A percentile compares a stretch with the other conserved stretches of the same genome.
Evolutionary conservation across 495 filamentous ascomycete species (phyloP).

Genomic region (Stereocaulon alpinum): DNA sequence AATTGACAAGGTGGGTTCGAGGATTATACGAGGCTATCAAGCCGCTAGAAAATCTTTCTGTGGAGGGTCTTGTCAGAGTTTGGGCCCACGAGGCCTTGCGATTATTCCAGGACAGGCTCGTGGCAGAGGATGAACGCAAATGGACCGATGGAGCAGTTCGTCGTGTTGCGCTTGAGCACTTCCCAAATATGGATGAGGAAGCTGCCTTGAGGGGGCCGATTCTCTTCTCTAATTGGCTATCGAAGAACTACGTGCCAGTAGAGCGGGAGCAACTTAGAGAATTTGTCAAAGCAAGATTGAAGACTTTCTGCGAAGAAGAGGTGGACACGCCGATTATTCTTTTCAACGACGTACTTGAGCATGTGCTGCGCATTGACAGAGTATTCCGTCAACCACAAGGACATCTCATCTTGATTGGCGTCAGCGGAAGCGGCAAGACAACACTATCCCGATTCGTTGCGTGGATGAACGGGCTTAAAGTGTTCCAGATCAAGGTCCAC

Average conservation of each 20-base stretch:
- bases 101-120: conserved; percentile 92
- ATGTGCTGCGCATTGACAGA: conserved; percentile 94
- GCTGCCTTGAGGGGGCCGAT: conserved; percentile 90
- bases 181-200: conserved; percentile 82
- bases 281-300: conserved; percentile 92
- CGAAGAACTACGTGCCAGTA: conserved; percentile 94
- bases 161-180: conserved; percentile 78
- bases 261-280: conserved; percentile 88
- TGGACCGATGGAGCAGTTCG: conserved; percentile 85
- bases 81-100: conserved; percentile 97
- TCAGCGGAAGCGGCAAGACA: conserved; percentile 96
- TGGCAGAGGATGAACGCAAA: conserved; percentile 84
- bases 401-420: conserved; percentile 95
- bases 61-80: conserved; percentile 90
- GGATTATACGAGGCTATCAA: conserved; percentile 94
- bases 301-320: conserved; percentile 98
- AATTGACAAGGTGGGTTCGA: conserved; percentile 92
- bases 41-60: conserved; percentile 72
- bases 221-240: conserved; percentile 98
- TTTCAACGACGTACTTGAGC: conserved; percentile 97
- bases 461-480: conserved; percentile 99
- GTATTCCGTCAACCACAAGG: conserved; percentile 98
- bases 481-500: conserved; percentile 99
- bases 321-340: conserved; percentile 95
- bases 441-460: conserved; percentile 95